A percentile compares a stretch with the other conserved stretches of the same genome.
Conservation (phyloP, 768 basidiomycete species). For the Pholiota conissans region DNA sequence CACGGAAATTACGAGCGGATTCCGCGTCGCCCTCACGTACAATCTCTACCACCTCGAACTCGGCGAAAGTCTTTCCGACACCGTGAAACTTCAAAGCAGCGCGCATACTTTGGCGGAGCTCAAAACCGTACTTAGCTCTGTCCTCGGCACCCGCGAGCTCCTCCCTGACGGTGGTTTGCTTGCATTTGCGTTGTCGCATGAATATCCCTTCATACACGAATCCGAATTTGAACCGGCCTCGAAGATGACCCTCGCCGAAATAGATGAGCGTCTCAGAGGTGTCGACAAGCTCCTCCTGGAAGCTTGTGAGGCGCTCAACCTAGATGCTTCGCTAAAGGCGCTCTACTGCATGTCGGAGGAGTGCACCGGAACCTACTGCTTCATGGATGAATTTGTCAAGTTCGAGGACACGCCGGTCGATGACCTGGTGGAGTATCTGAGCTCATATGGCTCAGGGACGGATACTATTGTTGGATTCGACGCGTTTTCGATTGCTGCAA, state of each 20-base stretch:
- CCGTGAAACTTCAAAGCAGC: no score
- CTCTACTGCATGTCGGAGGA: no score
- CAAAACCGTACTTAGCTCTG: background rate
- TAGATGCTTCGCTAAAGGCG: conserved; percentile 18
- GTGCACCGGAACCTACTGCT: no score
- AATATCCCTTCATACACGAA: conserved; percentile 30
- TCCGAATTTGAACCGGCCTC: no score
- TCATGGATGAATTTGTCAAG: no score
- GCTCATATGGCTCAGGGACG: no score
- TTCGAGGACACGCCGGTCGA: no score
- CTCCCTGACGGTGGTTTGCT: conserved; percentile 32
- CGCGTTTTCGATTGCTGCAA: no score
- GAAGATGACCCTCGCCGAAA: background rate
- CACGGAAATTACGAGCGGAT: conserved; percentile 30
- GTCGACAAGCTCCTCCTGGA: conserved; percentile 24
- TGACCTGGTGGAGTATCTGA: background rate
- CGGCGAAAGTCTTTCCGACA: no score
- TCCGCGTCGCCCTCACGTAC: conserved; percentile 42
- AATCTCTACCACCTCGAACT: conserved; percentile 19
- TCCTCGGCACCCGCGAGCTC: conserved; percentile 25
- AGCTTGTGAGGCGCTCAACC: conserved; percentile 16
- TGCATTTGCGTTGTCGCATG: conserved; percentile 33
- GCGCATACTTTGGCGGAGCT: background rate
- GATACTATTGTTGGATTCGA: no score
- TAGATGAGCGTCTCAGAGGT: conserved; percentile 28